phyloP scores from a whole-genome alignment of 2,329 filamentous ascomycete species.

The Domatiomyces catenatus region DNA sequence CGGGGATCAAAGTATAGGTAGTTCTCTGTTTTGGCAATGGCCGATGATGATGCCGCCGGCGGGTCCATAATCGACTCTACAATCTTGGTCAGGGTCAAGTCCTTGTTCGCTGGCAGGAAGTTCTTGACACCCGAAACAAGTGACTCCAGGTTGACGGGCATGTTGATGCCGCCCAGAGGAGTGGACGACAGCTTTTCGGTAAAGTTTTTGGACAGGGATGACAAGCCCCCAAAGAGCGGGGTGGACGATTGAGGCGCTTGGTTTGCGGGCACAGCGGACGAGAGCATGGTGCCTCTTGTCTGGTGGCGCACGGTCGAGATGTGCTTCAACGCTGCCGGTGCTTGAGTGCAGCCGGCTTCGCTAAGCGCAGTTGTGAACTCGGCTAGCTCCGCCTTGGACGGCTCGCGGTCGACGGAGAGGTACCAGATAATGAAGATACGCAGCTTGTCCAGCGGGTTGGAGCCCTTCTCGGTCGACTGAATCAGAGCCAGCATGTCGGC shows the following conservation, averaged over 20 bases:
- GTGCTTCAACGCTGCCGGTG: slow-evolving; percentile 60
- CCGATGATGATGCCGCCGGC: slow-evolving; percentile 70
- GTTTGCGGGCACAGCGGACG: slow-evolving; percentile 54
- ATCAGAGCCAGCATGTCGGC: slow-evolving; percentile 76
- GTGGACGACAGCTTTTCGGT: slow-evolving; percentile 87
- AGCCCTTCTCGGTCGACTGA: slow-evolving; percentile 66
- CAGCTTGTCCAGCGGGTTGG: slow-evolving; percentile 73
- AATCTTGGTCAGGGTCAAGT: slow-evolving; percentile 93
- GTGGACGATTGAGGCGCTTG: slow-evolving; percentile 46
- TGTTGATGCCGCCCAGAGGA: slow-evolving; percentile 25
- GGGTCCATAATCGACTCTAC: slow-evolving; percentile 98
- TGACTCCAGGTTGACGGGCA: slow-evolving; percentile 66
- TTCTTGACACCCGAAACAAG: slow-evolving; percentile 95
- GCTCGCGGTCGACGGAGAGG: slow-evolving; percentile 79
- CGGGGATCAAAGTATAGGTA: slow-evolving; percentile 96
- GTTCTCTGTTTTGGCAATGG: slow-evolving; percentile 88
- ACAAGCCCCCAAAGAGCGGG: slow-evolving; percentile 75
- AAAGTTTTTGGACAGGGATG: slow-evolving; percentile 74
- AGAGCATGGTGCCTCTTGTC: slow-evolving; percentile 96
- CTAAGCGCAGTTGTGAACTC: slow-evolving; percentile 74
- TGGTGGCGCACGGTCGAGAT: slow-evolving; percentile 83
- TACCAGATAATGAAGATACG: slow-evolving; percentile 95
- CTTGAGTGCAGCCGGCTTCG: slow-evolving; percentile 52
- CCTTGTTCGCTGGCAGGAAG: slow-evolving; percentile 88
- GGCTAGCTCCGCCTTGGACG: slow-evolving; percentile 66